Conservation (phyloP, 371 early-diverging fungal genomes). For the Syncephalastrum sp. region DNA sequence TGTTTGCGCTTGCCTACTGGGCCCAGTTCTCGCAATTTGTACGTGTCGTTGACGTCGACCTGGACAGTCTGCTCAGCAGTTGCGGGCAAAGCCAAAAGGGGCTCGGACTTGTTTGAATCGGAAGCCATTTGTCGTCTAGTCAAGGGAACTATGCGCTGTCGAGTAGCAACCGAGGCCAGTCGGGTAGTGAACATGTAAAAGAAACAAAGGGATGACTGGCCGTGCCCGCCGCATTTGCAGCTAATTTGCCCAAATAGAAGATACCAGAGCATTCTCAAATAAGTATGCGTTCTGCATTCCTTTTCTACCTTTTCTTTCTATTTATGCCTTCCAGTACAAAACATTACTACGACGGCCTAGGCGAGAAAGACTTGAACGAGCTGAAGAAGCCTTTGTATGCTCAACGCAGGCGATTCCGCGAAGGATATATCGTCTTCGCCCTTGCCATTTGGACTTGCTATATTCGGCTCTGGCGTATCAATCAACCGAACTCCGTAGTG, state of each 20-base stretch:
- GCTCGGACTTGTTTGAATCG: conserved; percentile 16
- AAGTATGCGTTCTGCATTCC: not conserved
- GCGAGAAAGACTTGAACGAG: conserved; percentile 1
- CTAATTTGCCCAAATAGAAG: not conserved
- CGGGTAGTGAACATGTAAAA: conserved; percentile 2
- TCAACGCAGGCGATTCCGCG: not conserved
- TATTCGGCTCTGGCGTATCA: conserved; percentile 16
- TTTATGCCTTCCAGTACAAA: too few species aligned
- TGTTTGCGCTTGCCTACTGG: conserved; percentile 47
- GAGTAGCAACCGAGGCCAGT: conserved; percentile 4
- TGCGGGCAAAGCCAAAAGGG: conserved; percentile 51
- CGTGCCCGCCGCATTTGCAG: not conserved
- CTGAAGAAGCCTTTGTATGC: conserved; percentile 5
- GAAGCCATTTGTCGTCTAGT: too few species aligned
- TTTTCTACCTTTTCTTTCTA: too few species aligned
- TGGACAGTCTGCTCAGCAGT: conserved; percentile 44
- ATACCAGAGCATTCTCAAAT: not conserved
- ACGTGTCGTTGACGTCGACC: conserved; percentile 48
- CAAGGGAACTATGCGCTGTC: too few species aligned
- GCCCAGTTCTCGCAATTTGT: conserved; percentile 53
- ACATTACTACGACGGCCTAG: too few species aligned
- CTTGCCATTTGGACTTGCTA: conserved; percentile 11
- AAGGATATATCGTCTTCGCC: too few species aligned
- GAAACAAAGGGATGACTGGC: not conserved
- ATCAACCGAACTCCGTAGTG: conserved; percentile 20